Evolutionary conservation across 2,329 filamentous ascomycete genomes (phyloP), one percentile per base, ranked within the genome.

Genomic region (Phaeosphaeriaceae sp.): DNA sequence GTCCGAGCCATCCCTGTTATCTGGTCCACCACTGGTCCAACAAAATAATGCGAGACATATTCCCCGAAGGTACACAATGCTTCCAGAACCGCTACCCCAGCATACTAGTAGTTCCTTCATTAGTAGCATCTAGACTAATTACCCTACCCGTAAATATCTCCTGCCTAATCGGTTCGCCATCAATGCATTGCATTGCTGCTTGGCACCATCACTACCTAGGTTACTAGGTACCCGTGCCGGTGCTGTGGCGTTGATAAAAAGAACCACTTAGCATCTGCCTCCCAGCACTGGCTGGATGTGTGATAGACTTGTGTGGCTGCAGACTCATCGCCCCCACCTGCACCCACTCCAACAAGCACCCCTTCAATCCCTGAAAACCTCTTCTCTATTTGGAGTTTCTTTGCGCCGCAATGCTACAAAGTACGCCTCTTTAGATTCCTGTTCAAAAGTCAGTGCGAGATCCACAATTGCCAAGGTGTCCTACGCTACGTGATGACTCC

Each of bases 371-470:
- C 56, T 41, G 33, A 81, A 76, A 2, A 84, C 77, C 11, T 77
- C 74, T 40, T 79, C 74, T 61, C 73, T 74, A 23, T 72, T 68
- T 3, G 76, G 71, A 40, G 75, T 76, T 18, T 76, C 74, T 68
- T 87, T 93, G 56, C 91, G 83, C 51, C 81, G 79, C 49, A 97
- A 71, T 0, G 87, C 92, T 38, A 97, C 87, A 67, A 97, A 95
- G 66, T 88, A 97, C 3, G 87, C 82, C 73, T 97, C 94, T 70
- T 85, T 90, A 1, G 89, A 92, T 77, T 90, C 88, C 89, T 92
- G 59, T 18, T 20, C 3, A 12, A 12, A 17, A n/a, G 32, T 65
- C 30, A 65, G 58, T 30, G 16, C 42, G 6, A 18, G 21, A 13
- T 15, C 13, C 17, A 5, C 3, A 37, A 3, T 9, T 4, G 7